Evolutionary conservation across 768 basidiomycete species (phyloP).

Genomic region (Pulveroboletus ravenelii): DNA sequence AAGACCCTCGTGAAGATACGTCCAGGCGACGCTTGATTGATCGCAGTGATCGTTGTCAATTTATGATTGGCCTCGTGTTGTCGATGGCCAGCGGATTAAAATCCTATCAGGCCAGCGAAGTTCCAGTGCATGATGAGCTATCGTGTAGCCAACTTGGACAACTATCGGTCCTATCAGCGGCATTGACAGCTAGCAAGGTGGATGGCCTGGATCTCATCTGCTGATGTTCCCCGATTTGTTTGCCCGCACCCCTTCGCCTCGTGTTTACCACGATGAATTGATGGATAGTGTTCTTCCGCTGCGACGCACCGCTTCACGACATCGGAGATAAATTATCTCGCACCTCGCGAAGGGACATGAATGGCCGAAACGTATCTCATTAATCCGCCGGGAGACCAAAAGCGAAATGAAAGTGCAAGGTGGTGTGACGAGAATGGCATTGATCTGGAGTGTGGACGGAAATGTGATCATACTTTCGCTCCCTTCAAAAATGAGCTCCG

Average conservation of each 20-base stretch:
- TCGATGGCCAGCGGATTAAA: constrained; percentile 11
- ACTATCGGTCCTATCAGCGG: constrained; percentile 5
- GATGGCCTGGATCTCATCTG: constrained; percentile 8
- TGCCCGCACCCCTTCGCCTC: constrained; percentile 22
- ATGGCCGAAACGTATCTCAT: constrained; percentile 16
- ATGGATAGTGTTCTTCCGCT: constrained; percentile 18
- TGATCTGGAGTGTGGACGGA: neutral
- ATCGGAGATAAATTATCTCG: constrained; percentile 28
- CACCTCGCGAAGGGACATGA: constrained; percentile 15
- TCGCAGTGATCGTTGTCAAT: constrained; percentile 14
- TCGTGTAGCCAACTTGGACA: constrained; percentile 3
- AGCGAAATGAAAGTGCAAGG: neutral
- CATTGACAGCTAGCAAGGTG: constrained; percentile 11
- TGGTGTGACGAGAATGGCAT: constrained; percentile 1
- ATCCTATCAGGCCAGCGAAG: constrained; percentile 12
- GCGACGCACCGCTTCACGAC: constrained; percentile 24
- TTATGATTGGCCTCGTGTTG: constrained; percentile 20
- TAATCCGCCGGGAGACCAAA: constrained; percentile 15
- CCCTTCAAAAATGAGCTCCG: constrained; percentile 6
- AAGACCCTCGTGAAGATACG: constrained; percentile 11
- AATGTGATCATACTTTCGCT: neutral
- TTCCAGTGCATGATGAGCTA: neutral
- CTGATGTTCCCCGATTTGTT: constrained; percentile 9
- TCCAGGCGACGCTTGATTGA: constrained; percentile 18
- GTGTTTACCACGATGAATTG: constrained; percentile 30